Percentiles rank a stretch among this genome's conserved stretches.
Conservation (phyloP, 129 eudicot genomes). For the Glebionis coronaria region DNA sequence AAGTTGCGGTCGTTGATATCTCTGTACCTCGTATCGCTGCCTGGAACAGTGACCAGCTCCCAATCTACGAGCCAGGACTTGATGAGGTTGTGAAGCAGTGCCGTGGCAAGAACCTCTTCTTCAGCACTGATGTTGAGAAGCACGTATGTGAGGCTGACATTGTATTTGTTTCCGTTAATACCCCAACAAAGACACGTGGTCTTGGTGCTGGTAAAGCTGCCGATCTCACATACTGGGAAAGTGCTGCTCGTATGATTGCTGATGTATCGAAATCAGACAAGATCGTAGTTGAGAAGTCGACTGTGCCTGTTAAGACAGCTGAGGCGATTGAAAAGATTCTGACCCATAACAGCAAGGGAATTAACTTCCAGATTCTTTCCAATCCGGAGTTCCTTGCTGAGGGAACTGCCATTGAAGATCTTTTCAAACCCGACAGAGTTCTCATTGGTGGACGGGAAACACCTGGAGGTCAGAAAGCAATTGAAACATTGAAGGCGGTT, state of each 20-base stretch:
- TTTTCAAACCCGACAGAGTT: constrained; percentile 77
- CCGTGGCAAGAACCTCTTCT: constrained; percentile 78
- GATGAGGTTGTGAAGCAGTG: constrained; percentile 91
- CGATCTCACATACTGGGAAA: constrained; percentile 85
- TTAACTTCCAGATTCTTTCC: constrained; percentile 78
- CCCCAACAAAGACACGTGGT: constrained; percentile 86
- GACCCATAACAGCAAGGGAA: constrained; percentile 85
- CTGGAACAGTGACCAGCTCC: constrained; percentile 85
- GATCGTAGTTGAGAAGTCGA: constrained; percentile 85
- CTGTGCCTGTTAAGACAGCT: constrained; percentile 86
- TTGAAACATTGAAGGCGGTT: constrained; percentile 67
- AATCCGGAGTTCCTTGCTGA: constrained; percentile 91
- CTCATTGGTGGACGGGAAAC: constrained; percentile 92
- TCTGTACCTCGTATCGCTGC: constrained; percentile 77
- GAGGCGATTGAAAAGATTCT: constrained; percentile 84
- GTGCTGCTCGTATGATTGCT: constrained; percentile 94
- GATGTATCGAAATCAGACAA: constrained; percentile 84
- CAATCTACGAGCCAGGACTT: constrained; percentile 87
- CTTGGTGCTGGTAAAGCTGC: constrained; percentile 97
- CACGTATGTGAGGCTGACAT: constrained; percentile 86
- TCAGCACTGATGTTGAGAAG: constrained; percentile 91
- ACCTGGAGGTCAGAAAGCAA: constrained; percentile 80
- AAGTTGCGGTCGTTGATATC: constrained; percentile 81
- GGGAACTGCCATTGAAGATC: constrained; percentile 79
- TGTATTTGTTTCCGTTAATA: constrained; percentile 76